Conservation (phyloP, 805 yeast genomes). For the Candida nemodendra region DNA sequence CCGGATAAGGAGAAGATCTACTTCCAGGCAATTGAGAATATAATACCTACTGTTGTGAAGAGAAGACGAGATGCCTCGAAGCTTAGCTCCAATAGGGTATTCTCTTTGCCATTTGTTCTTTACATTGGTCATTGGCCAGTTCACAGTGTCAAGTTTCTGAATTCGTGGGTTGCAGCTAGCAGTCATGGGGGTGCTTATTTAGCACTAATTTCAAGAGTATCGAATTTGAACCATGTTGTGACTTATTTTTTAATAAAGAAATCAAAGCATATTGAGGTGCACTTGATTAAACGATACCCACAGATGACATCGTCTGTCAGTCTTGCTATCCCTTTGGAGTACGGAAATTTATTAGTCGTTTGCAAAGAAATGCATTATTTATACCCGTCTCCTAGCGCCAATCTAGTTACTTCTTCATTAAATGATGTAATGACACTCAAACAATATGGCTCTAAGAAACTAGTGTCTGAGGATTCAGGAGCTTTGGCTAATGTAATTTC, state of each 20-base stretch:
- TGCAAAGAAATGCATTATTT: slow-evolving; percentile 20
- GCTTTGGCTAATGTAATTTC: slow-evolving; percentile 9
- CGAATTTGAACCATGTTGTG: slow-evolving; percentile 16
- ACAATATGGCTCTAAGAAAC: slow-evolving; percentile 7
- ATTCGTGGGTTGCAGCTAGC: neutral
- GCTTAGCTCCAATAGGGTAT: slow-evolving; percentile 13
- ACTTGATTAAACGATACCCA: slow-evolving; percentile 8
- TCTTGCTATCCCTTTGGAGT: slow-evolving; percentile 14
- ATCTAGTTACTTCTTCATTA: slow-evolving; percentile 1
- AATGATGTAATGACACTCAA: slow-evolving; percentile 3
- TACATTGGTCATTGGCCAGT: slow-evolving; percentile 17
- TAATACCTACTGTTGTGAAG: slow-evolving; percentile 14
- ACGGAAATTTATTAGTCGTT: slow-evolving; percentile 16
- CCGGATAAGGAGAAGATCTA: slow-evolving; percentile 22
- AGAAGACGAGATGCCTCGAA: slow-evolving; percentile 13
- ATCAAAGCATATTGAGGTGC: slow-evolving; percentile 2
- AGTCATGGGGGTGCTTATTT: slow-evolving; percentile 13
- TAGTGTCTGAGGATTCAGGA: slow-evolving; percentile 14
- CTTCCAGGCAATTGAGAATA: slow-evolving; percentile 14
- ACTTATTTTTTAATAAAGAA: slow-evolving; percentile 14
- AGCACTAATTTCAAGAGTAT: slow-evolving; percentile 17
- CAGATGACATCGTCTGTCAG: slow-evolving; percentile 17
- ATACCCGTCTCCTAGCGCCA: slow-evolving; percentile 14
- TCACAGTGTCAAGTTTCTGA: slow-evolving; percentile 12
- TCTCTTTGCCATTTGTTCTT: slow-evolving; percentile 17